Base-by-base conservation (phyloP, 1,139 yeast genomes). In the Diutina pseudorugosa region DNA sequence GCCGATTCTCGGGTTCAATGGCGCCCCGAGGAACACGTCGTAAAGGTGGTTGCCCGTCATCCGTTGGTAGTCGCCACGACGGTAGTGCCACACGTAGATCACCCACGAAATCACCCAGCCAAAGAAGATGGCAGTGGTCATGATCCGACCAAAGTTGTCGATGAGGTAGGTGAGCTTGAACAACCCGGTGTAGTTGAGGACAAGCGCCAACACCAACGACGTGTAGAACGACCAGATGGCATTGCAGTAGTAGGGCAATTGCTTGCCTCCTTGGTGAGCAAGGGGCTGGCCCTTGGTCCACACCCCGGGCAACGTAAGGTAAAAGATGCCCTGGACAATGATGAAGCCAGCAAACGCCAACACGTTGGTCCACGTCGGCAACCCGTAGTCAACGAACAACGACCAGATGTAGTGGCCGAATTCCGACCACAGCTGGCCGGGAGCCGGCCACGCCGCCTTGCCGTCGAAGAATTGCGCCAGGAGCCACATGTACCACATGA, bases 401-500 rank as follows among this genome's bases (percentile, higher is more conserved):
- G 69, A 71, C 58, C 70, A 66, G 53, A 86, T 69, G 30, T 64
- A 66, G 30, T 66, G 67, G 1, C 75, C 52, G 60, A 91, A 90
- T 2, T 79, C 78, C 0, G 54, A 49, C 77, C 83, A 75, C 1
- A 83, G 58, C 67, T 91, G 85, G 50, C 72, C 84, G 2, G 67
- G 72, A 0, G 67, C 62, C 2, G 96, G 97, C 68, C 76, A 70
- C 23, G 96, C 89, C 41, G 88, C 76, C 51, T 71, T 65, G 2
- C 96, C 95, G 57, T 72, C 72, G 67, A 89, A 87, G 67, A 85
- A 89, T 59, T 80, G 77, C 55, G 94, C 93, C 63, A 91, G 79
- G 55, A 91, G 82, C 95, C 96, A 93, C 93, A 93, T 85, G 70
- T 93, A 93, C 78, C 86, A 88, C 98, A 93, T 93, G 63, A 94